Base-by-base conservation (phyloP, 768 basidiomycete species). In the Termitomyces sp. region DNA sequence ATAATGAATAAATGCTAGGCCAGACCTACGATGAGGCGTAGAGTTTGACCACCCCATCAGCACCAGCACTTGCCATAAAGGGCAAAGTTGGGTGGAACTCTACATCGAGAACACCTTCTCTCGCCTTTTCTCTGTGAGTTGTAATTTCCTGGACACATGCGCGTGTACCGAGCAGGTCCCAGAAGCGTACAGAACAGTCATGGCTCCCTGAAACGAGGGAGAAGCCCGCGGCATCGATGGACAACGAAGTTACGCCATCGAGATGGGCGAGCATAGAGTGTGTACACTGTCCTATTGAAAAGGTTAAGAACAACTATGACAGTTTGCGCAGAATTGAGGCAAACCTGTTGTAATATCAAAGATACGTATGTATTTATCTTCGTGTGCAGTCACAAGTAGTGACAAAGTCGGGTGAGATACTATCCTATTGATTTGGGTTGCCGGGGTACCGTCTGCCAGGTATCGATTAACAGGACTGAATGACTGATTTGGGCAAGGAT, bases 101-200 rank as follows among this genome's bases (percentile, higher is more conserved):
- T 13, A 96, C 87, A 64, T 86, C 91, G 61, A 97, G 77, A 22
- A 96, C 92, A 41, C 97, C 97, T 70, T 98, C 94, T 53, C 85
- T 81, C 42, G 86, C 88, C 73, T 95, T 96, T 75, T 88, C 84
- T 48, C 96, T 84, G 74, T 98, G 97, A 37, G 83, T 84, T 33
- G 90, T 87, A 59, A 91, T 82, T 71, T 98, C 97, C 66, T 98
- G 95, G 15, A 93, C 73, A 69, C 94, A 96, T 46, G 86, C 81
- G 39, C 84, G 82, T 55, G 86, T 80, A 59, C 87, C 87, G 36
- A 92, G 82, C 50, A 98, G 72, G 69, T 96, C 92, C 97, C 97
- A 99, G 74, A 97, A 88, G 26, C 95, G 90, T 37, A 93, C 77
- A 16, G 93, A 95, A 69, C 94, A 94, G 69, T 98, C 97, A 69